Evolutionary conservation across 2,329 filamentous ascomycete species (phyloP), one percentile per base, ranked within the genome.

Genomic region (Dothiorella sarmentorum): DNA sequence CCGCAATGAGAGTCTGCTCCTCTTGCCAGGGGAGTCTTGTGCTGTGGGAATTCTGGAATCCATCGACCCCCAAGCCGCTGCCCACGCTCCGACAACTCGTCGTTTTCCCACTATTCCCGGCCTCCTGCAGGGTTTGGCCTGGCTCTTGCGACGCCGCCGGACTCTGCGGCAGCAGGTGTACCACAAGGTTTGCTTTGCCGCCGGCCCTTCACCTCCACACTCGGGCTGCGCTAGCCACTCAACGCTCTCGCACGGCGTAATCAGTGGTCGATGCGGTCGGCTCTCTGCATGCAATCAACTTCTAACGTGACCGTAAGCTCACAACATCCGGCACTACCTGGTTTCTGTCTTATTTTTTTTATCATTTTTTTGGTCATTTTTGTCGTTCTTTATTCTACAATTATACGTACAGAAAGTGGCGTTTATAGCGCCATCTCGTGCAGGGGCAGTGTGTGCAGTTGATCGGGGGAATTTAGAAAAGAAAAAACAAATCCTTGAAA

Each of bases 121-220:
- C n/a, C 7, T 35, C 7, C 33, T 53, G 24, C 33, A 38, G 31
- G 53, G 40, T 45, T 20, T n/a, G 49, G 29, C 55, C 55, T 40
- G 31, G 55, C 55, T 57, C 31, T 20, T 49, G 22, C 55, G 42
- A 47, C 55, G 33, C 42, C 55, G 38, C 43, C 43, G 55, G 22
- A 22, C 40, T 31, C 33, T 15, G 31, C 33, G 31, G 31, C 31
- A 17, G n/a, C n/a, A n/a, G n/a, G n/a, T n/a, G n/a, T n/a, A 26
- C 45, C 13, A 35, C 45, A 35, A 35, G 45, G 45, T 17, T 43
- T 20, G 20, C 45, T 37, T 31, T 33, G 20, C 17, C 33, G 26
- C 2, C 15, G 20, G 22, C 40, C 42, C 29, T 38, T 42, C 55
- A 26, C 29, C 35, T 53, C 55, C 55, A 38, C 53, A 24, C 29